A percentile compares a stretch with the other conserved stretches of the same genome.
Conservation (phyloP, 148 eudicot genomes). For the Amaranthus hypochondriacus region DNA sequence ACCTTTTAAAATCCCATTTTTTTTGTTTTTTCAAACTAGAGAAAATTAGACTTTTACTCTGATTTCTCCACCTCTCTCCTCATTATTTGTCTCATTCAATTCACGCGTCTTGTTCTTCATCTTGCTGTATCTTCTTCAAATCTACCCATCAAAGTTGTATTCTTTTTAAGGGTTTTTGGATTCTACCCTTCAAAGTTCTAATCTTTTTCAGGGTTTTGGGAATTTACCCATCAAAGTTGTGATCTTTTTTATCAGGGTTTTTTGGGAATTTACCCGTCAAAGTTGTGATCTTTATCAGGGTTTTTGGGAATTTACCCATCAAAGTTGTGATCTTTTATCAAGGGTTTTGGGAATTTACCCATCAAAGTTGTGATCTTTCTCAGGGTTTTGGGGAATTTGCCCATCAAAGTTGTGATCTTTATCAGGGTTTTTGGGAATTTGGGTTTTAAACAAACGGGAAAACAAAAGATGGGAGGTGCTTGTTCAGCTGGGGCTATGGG, state of each 20-base stretch:
- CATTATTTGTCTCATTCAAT: conserved; percentile 6
- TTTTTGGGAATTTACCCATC: too few relatives aligned
- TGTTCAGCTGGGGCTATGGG: conserved; percentile 27
- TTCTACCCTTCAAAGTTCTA: too few relatives aligned
- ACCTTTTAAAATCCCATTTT: not conserved
- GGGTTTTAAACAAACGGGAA: not conserved
- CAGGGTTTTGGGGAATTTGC: too few relatives aligned
- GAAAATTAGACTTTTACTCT: not conserved
- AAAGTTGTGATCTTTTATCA: not conserved
- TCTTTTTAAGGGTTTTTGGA: too few relatives aligned
- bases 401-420: not conserved
- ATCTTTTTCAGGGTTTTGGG: not conserved
- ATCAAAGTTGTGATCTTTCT: conserved; percentile 1
- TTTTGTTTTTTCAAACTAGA: not conserved
- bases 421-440: not conserved
- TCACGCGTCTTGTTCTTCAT: conserved; percentile 15
- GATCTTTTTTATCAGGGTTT: too few relatives aligned
- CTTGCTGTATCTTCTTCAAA: not conserved
- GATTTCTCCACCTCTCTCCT: conserved; percentile 1
- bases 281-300: not conserved
- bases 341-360: not conserved
- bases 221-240: not conserved
- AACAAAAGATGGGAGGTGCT: conserved; percentile 27
- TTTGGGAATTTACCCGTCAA: not conserved
- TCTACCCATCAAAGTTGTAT: not conserved